Conservation (phyloP, 495 filamentous ascomycete species). For the Aspergillus egyptiacus region DNA sequence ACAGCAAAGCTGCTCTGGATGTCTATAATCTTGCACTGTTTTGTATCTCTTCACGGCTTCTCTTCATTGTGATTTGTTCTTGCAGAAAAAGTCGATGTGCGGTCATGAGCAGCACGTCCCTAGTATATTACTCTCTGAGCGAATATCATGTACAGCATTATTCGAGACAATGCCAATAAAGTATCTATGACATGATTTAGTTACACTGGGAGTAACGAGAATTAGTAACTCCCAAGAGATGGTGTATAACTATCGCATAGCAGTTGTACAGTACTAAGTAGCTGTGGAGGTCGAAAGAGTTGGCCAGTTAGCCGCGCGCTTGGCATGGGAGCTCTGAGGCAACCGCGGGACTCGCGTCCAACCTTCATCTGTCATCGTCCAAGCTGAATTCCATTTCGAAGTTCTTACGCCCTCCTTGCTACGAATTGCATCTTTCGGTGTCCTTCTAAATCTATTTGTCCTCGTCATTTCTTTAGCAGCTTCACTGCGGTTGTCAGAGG, state of each 20-base stretch:
- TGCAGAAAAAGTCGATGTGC: constrained; percentile 15
- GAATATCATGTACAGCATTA: constrained; percentile 17
- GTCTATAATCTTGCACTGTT: constrained; percentile 30
- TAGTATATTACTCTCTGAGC: constrained; percentile 14
- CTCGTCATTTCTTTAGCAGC: constrained; percentile 1
- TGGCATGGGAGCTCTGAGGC: constrained; percentile 26
- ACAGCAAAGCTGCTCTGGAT: constrained; percentile 33
- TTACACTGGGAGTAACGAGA: neutral
- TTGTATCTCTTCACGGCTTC: constrained; percentile 9
- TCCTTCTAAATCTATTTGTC: constrained; percentile 3
- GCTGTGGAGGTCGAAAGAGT: neutral
- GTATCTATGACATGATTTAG: neutral
- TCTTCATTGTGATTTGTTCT: constrained; percentile 14
- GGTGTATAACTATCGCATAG: too few species aligned
- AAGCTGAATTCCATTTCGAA: constrained; percentile 7
- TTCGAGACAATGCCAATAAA: neutral
- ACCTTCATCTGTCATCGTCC: constrained; percentile 26
- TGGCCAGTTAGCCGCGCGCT: constrained; percentile 22
- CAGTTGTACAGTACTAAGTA: too few species aligned
- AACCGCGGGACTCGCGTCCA: constrained; percentile 26
- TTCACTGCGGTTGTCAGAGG: constrained; percentile 1
- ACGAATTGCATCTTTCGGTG: constrained; percentile 18
- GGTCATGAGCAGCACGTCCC: constrained; percentile 12
- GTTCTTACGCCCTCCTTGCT: constrained; percentile 11
- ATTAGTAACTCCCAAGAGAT: too few species aligned